Percentiles rank a stretch among this genome's conserved stretches.
These are phyloP conservation scores for Collybia mongolica DNA, from an alignment of 768 basidiomycete species.

Conservation along the genomic window DNA sequence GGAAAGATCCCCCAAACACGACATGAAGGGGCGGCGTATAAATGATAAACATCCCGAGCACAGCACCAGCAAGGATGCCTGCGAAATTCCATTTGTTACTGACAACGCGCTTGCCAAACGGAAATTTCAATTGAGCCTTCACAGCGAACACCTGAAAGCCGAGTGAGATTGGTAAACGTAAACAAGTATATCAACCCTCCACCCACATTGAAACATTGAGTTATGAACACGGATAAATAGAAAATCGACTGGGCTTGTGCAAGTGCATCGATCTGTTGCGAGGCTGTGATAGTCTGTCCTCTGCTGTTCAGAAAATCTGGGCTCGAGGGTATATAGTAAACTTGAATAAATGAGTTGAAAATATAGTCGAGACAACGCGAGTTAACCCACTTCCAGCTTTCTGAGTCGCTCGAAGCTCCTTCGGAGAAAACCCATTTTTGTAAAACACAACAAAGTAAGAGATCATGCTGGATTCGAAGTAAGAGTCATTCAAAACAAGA, in stretches of 20 bases:
- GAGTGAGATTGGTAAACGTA: neutral
- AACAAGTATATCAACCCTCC: neutral
- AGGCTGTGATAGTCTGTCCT: constrained; percentile 43
- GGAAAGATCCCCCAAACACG: constrained; percentile 62
- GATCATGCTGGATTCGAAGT: constrained; percentile 40
- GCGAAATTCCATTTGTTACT: constrained; percentile 65
- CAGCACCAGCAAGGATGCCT: constrained; percentile 60
- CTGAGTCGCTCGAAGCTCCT: constrained; percentile 54
- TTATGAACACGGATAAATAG: constrained; percentile 67
- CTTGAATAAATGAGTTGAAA: constrained; percentile 19
- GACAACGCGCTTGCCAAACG: constrained; percentile 58
- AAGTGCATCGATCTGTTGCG: constrained; percentile 55
- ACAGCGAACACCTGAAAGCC: constrained; percentile 56
- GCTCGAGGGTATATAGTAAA: constrained; percentile 45
- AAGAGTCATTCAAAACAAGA: neutral
- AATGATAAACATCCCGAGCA: constrained; percentile 64
- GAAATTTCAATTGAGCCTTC: constrained; percentile 60
- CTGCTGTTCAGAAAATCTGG: constrained; percentile 55
- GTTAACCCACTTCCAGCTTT: constrained; percentile 29
- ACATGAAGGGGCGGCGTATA: constrained; percentile 70
- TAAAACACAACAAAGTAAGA: constrained; percentile 68
- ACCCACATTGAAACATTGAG: constrained; percentile 65
- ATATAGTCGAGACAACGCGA: neutral
- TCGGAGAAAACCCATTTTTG: constrained; percentile 60
- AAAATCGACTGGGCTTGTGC: constrained; percentile 64